A percentile compares a stretch with the other conserved stretches of the same genome.
These are phyloP conservation scores for Whalleya microplaca DNA, from an alignment of 2,329 filamentous ascomycete genomes.

Conservation along the genomic window DNA sequence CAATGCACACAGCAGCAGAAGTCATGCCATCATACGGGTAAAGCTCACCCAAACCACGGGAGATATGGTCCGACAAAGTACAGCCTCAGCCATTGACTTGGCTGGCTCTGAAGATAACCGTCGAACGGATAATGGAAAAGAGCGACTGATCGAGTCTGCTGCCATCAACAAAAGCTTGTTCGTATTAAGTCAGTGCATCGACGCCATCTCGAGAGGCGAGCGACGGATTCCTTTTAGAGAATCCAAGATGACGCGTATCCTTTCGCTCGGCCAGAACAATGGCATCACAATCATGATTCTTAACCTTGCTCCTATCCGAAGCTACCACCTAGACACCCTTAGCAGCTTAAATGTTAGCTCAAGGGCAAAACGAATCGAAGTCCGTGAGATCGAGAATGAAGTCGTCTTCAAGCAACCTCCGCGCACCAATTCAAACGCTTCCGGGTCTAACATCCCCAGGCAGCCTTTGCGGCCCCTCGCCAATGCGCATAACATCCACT, in stretches of 20 bases:
- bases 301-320: conserved; percentile 87
- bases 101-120: conserved; percentile 96
- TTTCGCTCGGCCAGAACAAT: conserved; percentile 91
- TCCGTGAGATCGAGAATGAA: conserved; percentile 94
- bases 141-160: conserved; percentile 90
- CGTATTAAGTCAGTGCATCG: conserved; percentile 91
- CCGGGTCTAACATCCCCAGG: conserved; percentile 51
- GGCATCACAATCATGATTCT: conserved; percentile 96
- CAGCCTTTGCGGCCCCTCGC: conserved; percentile 81
- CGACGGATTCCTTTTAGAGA: conserved; percentile 89
- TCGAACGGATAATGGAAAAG: conserved; percentile 90
- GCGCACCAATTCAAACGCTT: conserved; percentile 50
- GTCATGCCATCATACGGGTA: conserved; percentile 88
- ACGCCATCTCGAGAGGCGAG: conserved; percentile 80
- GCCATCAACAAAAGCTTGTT: conserved; percentile 98
- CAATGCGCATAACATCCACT: conserved; percentile 74
- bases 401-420: conserved; percentile 81
- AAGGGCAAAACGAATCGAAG: conserved; percentile 92
- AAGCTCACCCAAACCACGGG: conserved; percentile 79
- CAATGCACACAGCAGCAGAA: conserved; percentile 87
- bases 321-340: conserved; percentile 90
- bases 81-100: conserved; percentile 90
- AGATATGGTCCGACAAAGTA: conserved; percentile 73
- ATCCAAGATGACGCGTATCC: conserved; percentile 95
- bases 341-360: conserved; percentile 96